Conservation (phyloP, 1,139 yeast species). For the Sugiyamaella pinicola region DNA sequence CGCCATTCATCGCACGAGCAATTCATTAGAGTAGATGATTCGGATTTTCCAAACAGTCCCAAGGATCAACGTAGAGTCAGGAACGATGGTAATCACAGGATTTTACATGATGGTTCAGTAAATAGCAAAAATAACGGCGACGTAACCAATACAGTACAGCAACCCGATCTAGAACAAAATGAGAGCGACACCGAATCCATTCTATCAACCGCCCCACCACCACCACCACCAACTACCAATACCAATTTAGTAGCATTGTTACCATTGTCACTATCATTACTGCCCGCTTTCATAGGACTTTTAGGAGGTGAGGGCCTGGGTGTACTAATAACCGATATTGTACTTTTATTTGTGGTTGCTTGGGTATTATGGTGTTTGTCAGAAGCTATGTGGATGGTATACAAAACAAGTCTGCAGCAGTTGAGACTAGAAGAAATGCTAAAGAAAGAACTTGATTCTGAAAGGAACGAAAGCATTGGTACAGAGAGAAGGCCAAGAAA, state of each 20-base stretch:
- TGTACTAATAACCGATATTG: slow-evolving; percentile 30
- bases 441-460: background rate
- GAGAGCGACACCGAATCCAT: slow-evolving; percentile 1
- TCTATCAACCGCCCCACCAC: background rate
- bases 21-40: background rate
- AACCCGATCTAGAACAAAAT: background rate
- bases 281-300: slow-evolving; percentile 33
- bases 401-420: slow-evolving; percentile 15
- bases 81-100: background rate
- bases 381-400: slow-evolving; percentile 33
- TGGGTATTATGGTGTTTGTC: slow-evolving; percentile 34
- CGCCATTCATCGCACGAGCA: background rate
- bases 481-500: background rate
- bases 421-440: background rate
- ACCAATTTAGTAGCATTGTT: slow-evolving; percentile 6
- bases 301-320: slow-evolving; percentile 33
- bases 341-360: slow-evolving; percentile 32
- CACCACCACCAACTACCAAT: background rate
- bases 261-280: slow-evolving; percentile 32
- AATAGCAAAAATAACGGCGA: background rate
- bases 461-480: too few species aligned
- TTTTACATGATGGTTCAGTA: background rate
- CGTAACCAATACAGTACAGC: background rate
- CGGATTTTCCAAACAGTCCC: background rate
- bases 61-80: background rate